Percentiles rank a stretch among this genome's conserved stretches.
phyloP scores from a whole-genome alignment of 139 green algal species.

The Picochlorum costavermella region DNA sequence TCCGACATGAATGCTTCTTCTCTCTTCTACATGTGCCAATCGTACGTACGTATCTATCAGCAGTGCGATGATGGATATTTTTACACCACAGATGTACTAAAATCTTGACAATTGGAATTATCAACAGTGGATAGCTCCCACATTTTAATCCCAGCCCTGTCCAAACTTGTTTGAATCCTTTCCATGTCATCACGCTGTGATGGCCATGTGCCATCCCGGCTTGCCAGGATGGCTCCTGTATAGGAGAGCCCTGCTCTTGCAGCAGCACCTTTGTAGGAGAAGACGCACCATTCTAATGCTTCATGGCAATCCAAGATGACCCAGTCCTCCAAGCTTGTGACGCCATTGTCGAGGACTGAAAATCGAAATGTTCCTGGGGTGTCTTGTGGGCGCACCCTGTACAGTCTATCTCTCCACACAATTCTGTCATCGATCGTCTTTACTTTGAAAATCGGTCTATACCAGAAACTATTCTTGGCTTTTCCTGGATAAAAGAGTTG shows the following conservation, averaged over 20 bases:
- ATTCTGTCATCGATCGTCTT: constrained; percentile 57
- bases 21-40: background rate
- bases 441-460: constrained; percentile 74
- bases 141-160: constrained; percentile 57
- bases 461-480: constrained; percentile 67
- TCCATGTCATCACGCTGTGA: background rate
- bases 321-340: constrained; percentile 78
- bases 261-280: constrained; percentile 26
- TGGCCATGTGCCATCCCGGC: constrained; percentile 27
- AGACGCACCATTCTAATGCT: constrained; percentile 55
- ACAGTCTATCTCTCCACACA: constrained; percentile 77
- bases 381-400: constrained; percentile 56
- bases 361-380: constrained; percentile 65
- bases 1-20: background rate
- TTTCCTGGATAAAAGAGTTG: constrained; percentile 79
- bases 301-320: constrained; percentile 79
- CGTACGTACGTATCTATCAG: no score
- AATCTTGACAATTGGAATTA: background rate
- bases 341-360: constrained; percentile 87
- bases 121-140: constrained; percentile 77
- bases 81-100: background rate
- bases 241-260: constrained; percentile 21
- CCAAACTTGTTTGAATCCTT: constrained; percentile 18
- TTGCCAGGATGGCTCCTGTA: constrained; percentile 32
- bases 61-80: background rate